Evolutionary conservation across 305 asterid genomes (phyloP).

Genomic region (Fraxinus ornus): DNA sequence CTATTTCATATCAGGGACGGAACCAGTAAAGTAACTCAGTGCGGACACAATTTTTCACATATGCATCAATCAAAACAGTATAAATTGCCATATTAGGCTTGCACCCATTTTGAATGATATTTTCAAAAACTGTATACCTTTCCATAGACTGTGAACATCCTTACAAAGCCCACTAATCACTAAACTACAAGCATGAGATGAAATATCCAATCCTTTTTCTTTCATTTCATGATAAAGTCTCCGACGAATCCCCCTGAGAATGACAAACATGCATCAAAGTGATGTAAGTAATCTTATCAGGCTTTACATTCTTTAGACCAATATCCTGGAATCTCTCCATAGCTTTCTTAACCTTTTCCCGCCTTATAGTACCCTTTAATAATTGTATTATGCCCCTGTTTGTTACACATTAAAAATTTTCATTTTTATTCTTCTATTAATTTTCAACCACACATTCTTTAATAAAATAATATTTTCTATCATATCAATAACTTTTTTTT

Average conservation of each 20-base stretch:
- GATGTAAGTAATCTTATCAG: too few relatives aligned
- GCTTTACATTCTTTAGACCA: too few relatives aligned
- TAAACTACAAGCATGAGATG: constrained; percentile 69
- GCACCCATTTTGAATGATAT: constrained; percentile 38
- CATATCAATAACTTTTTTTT: too few relatives aligned
- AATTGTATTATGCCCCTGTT: too few relatives aligned
- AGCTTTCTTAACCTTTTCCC: constrained; percentile 59
- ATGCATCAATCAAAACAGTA: constrained; percentile 70
- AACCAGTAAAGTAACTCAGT: too few relatives aligned
- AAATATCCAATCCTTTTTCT: constrained; percentile 70
- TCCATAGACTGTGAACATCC: constrained; percentile 67
- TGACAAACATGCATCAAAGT: too few relatives aligned
- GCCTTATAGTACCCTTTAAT: constrained; percentile 66
- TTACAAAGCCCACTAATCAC: constrained; percentile 82
- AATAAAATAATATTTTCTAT: too few relatives aligned
- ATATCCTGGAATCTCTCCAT: constrained; percentile 40
- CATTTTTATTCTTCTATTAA: too few relatives aligned
- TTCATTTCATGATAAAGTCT: constrained; percentile 75
- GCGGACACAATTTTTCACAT: constrained; percentile 36
- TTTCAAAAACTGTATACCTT: constrained; percentile 57
- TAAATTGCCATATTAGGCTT: constrained; percentile 72
- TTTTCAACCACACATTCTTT: too few relatives aligned
- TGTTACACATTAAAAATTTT: too few relatives aligned
- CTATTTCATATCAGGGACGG: neutral
- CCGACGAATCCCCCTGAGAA: constrained; percentile 38